Evolutionary conservation across 2,329 filamentous ascomycete species (phyloP), one percentile per base, ranked within the genome.

Genomic region (Amesomyces nigricolor): DNA sequence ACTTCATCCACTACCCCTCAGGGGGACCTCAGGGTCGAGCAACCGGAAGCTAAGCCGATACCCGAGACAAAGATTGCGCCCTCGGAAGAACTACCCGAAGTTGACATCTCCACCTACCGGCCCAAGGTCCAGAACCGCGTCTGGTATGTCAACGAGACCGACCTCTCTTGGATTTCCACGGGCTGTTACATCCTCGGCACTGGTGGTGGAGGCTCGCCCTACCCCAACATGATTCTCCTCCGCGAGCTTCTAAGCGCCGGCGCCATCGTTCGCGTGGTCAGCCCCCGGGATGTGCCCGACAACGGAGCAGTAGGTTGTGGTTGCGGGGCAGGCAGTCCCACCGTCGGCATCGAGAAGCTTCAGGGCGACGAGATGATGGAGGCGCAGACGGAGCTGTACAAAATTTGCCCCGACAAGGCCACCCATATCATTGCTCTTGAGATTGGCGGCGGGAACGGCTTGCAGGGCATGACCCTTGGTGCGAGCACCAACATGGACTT

Each of bases 371-470:
- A 85, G 65, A 74, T 80, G 62, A 69, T 76, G 40, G 67, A 80
- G 47, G 71, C 77, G 2, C 77, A 79, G 56, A 61, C 63, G 1
- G 79, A 80, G 62, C 70, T 86, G 10, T 81, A 78, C 66, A 75
- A 78, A 47, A 75, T 78, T 29, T 71, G 77, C 47, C 69, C 73
- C 38, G 65, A 68, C 14, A 64, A 66, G 1, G 75, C 79, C 19
- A 78, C 82, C 17, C 79, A 81, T 38, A 78, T 86, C 58, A 80
- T 87, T 58, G 76, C 80, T 1, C 67, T 86, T 10, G 84, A 87
- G 62, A 84, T 87, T 52, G 85, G 85, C n/a, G 84, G 85, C 6
- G 78, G 77, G 4, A 87, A 87, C 59, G 83, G 83, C 0, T 70
- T 86, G 8, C 77, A 82, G 78, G 32, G 32, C 8, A 71, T 85